Conservation (phyloP, 257 asterid species). For the Leonotis leonurus region DNA sequence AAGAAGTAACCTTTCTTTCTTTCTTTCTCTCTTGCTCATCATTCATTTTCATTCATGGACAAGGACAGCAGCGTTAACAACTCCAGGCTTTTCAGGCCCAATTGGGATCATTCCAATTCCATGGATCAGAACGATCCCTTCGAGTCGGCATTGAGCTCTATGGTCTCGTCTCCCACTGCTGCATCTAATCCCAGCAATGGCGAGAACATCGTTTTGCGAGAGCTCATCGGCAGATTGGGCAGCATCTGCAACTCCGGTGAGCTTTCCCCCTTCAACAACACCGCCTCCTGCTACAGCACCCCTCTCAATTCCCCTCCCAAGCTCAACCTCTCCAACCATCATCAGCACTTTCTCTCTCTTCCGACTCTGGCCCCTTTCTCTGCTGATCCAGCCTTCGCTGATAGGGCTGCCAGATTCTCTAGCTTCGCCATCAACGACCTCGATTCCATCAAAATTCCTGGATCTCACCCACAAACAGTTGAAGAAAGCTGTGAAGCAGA, state of each 20-base stretch:
- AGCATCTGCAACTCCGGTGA: slow-evolving; percentile 61
- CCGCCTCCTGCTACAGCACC: slow-evolving; percentile 56
- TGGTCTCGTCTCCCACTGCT: slow-evolving; percentile 77
- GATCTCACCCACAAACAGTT: slow-evolving; percentile 9
- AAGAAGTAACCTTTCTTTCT: not conserved
- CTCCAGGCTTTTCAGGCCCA: slow-evolving; percentile 31
- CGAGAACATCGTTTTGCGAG: slow-evolving; percentile 49
- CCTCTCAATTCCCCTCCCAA: slow-evolving; percentile 81
- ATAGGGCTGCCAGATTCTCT: slow-evolving; percentile 68
- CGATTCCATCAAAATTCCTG: no score
- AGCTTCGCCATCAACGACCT: slow-evolving; percentile 46
- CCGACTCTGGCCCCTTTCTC: slow-evolving; percentile 40
- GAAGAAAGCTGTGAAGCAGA: slow-evolving; percentile 42
- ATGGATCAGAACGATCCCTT: slow-evolving; percentile 53
- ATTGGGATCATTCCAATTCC: slow-evolving; percentile 58
- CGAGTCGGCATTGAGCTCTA: slow-evolving; percentile 84
- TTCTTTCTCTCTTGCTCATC: not conserved
- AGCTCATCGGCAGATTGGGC: slow-evolving; percentile 70
- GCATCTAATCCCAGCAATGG: slow-evolving; percentile 29
- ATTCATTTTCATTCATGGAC: slow-evolving; percentile 27
- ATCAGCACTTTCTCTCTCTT: slow-evolving; percentile 18
- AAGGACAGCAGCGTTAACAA: slow-evolving; percentile 11
- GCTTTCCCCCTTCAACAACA: slow-evolving; percentile 35
- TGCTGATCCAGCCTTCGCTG: slow-evolving; percentile 60
- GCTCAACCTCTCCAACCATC: slow-evolving; percentile 31